Evolutionary conservation across 768 basidiomycete species (phyloP).

Genomic region (Boletus tylopilopsis): DNA sequence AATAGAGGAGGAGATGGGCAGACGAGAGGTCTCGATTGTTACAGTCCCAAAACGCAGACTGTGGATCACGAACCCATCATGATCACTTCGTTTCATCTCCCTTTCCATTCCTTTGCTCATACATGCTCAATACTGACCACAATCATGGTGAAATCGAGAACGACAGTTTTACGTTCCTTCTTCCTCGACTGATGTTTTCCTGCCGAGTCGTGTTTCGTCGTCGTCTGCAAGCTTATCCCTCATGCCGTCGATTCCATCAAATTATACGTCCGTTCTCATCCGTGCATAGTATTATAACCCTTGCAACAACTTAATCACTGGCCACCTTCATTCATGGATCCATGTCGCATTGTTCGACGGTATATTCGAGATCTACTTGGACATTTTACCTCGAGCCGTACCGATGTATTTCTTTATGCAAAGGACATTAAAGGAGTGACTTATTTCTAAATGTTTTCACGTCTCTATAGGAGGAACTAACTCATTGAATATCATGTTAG

Average conservation of each 20-base stretch:
- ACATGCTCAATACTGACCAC: constrained; percentile 22
- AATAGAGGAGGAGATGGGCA: constrained; percentile 79
- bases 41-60: constrained; percentile 70
- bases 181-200: constrained; percentile 15
- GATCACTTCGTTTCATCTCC: constrained; percentile 9
- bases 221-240: constrained; percentile 12
- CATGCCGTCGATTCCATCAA: not conserved
- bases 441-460: constrained; percentile 28
- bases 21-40: constrained; percentile 82
- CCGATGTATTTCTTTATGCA: constrained; percentile 35
- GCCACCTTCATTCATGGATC: constrained; percentile 28
- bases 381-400: constrained; percentile 30
- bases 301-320: constrained; percentile 25
- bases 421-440: constrained; percentile 35
- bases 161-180: constrained; percentile 1
- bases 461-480: not conserved
- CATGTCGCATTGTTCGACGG: constrained; percentile 32
- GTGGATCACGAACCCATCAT: constrained; percentile 67
- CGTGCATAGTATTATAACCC: constrained; percentile 25
- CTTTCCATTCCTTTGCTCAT: constrained; percentile 6
- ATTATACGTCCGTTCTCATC: too few relatives aligned
- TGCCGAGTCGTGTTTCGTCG: constrained; percentile 10
- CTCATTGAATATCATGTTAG: not conserved
- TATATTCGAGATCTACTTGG: constrained; percentile 36
- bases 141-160: constrained; percentile 10